A percentile compares a stretch with the other conserved stretches of the same genome.
Evolutionary conservation across 495 filamentous ascomycete genomes (phyloP).

Genomic region (Jackrogersella multiformis): DNA sequence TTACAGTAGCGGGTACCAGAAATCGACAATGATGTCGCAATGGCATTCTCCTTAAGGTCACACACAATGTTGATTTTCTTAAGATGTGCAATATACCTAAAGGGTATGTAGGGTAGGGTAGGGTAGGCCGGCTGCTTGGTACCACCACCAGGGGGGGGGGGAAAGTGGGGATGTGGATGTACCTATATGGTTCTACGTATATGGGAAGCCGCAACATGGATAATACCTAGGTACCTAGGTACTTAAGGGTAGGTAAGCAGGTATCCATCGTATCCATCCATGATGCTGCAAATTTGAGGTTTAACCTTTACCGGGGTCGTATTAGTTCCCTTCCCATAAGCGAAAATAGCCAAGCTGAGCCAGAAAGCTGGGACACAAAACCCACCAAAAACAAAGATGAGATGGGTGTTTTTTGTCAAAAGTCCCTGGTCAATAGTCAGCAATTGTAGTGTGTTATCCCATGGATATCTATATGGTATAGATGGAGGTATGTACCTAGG

Average conservation of each 20-base stretch:
- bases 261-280: no score
- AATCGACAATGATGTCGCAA: constrained; percentile 40
- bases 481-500: not conserved
- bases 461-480: not conserved
- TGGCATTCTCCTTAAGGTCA: constrained; percentile 29
- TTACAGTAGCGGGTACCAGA: constrained; percentile 24
- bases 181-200: not conserved
- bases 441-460: not conserved
- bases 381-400: no score
- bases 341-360: constrained; percentile 42
- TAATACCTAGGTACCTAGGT: no score
- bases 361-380: constrained; percentile 33
- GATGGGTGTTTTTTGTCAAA: constrained; percentile 31
- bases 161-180: constrained; percentile 13
- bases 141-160: constrained; percentile 33
- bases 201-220: no score
- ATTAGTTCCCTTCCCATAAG: constrained; percentile 45
- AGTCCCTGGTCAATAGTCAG: constrained; percentile 25
- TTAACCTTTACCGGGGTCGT: constrained; percentile 43
- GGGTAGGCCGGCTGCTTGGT: constrained; percentile 44
- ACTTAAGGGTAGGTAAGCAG: no score
- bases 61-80: constrained; percentile 50
- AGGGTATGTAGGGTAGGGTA: no score
- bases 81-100: constrained; percentile 59
- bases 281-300: constrained; percentile 42